These are phyloP conservation scores for Hypoxylon subgilvum DNA, from an alignment of 495 filamentous ascomycete species.

Conservation along the genomic window DNA sequence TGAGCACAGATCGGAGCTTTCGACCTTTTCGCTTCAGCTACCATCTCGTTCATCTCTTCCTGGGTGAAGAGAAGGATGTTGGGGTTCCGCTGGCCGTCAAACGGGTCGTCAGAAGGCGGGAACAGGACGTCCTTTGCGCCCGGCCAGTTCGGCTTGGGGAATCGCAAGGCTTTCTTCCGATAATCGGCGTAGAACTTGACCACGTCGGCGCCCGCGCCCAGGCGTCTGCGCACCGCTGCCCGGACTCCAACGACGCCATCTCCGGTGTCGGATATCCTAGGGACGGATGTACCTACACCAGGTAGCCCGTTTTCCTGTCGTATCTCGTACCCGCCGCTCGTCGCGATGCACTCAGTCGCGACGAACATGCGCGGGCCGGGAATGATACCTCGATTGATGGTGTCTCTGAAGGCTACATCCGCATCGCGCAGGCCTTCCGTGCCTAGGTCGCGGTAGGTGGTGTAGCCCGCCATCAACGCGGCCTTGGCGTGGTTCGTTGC, in stretches of 20 bases:
- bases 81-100: constrained; percentile 48
- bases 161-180: constrained; percentile 54
- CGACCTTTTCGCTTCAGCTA: constrained; percentile 50
- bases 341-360: constrained; percentile 56
- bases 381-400: constrained; percentile 57
- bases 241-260: constrained; percentile 54
- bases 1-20: constrained; percentile 55
- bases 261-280: constrained; percentile 49
- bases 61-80: constrained; percentile 50
- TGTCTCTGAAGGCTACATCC: constrained; percentile 53
- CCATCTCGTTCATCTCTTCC: constrained; percentile 60
- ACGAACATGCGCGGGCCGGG: constrained; percentile 61
- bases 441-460: constrained; percentile 62
- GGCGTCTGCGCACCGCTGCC: constrained; percentile 53
- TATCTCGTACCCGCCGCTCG: constrained; percentile 55
- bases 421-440: constrained; percentile 54
- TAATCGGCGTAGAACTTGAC: constrained; percentile 64
- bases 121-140: constrained; percentile 26
- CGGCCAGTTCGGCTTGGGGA: constrained; percentile 41
- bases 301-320: constrained; percentile 50
- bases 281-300: constrained; percentile 39
- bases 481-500: constrained; percentile 57
- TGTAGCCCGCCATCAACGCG: constrained; percentile 60
- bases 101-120: constrained; percentile 30
- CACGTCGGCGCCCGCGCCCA: constrained; percentile 58